Evolutionary conservation across 768 basidiomycete genomes (phyloP).

Genomic region (Boletus rubropictus): DNA sequence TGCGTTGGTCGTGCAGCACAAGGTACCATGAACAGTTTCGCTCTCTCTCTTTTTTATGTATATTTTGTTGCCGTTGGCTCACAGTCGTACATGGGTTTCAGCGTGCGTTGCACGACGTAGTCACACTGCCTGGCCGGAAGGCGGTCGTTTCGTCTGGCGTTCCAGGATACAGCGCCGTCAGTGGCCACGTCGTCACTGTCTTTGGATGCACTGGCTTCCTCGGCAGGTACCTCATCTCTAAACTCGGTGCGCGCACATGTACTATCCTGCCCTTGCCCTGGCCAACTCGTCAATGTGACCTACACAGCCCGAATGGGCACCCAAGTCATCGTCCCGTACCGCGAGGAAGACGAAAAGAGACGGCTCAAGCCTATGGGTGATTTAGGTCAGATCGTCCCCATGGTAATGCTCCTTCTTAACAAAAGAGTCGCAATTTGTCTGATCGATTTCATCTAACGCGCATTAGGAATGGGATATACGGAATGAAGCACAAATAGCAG

Average conservation of each 20-base stretch:
- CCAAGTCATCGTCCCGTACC: constrained; percentile 91
- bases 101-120: constrained; percentile 73
- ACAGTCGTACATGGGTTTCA: constrained; percentile 25
- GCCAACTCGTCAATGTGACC: constrained; percentile 5
- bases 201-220: constrained; percentile 97
- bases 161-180: constrained; percentile 79
- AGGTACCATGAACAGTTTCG: constrained; percentile 34
- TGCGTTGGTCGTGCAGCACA: constrained; percentile 40
- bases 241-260: constrained; percentile 59
- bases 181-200: constrained; percentile 91
- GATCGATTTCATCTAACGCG: constrained; percentile 19
- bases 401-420: constrained; percentile 49
- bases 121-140: constrained; percentile 51
- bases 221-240: constrained; percentile 88
- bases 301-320: constrained; percentile 82
- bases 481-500: constrained; percentile 84
- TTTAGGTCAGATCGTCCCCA: constrained; percentile 89
- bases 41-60: too few relatives aligned
- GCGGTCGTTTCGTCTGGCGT: constrained; percentile 73
- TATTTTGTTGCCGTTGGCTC: neutral
- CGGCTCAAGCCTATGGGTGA: constrained; percentile 92
- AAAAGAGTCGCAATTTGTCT: constrained; percentile 17
- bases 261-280: neutral
- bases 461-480: constrained; percentile 92
- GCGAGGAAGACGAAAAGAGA: constrained; percentile 90